Base-by-base conservation (phyloP, 2,329 filamentous ascomycete genomes). In the Sclerotinia trifoliorum region DNA sequence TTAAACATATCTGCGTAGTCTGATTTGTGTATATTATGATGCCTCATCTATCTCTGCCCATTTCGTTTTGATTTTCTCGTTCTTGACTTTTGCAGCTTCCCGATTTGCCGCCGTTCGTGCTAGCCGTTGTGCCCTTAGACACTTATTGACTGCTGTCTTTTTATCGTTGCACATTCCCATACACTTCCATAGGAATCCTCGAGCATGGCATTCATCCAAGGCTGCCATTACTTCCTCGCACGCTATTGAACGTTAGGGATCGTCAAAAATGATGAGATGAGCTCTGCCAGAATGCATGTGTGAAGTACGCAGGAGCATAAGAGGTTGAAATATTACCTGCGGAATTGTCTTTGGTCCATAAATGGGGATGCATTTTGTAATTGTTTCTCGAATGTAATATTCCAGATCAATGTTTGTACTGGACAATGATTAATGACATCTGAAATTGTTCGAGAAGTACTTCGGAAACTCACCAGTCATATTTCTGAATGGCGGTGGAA, bases 191-290 rank as follows among this genome's bases (percentile, higher is more conserved):
- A 99, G 81, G 81, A 99, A 99, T 66, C 95, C 95, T 69, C 86
- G 86, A 44, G 92, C 91, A 78, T 99, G 95, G 82, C 95, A 99
- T 83, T 97, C 93, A 77, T 98, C 95, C 74, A 99, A 92, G 60
- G 92, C 91, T 63, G 84, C 89, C 88, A 98, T 97, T 79, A 99
- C 88, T 74, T 96, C 93, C 80, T 94, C 92, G 85, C 95, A 99
- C 77, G 90, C 95, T 99, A 76, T 69, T 56, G 71, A 71, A 65
- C 62, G 64, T 73, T 71, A 74, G 68, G n/a, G 15, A 63, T 39
- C 26, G 39, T 55, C 21, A 15, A 54, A 67, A 67, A 44, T 48
- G 65, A 24, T 55, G 13, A 24, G 39, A 63, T 63, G 26, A 32
- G 48, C 44, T 54, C n/a, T 39, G 26, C 32, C 44, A 35, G 26